Evolutionary conservation across 148 eudicot genomes (phyloP), one percentile per base, ranked within the genome.

Genomic region (Polygonum maritimum): DNA sequence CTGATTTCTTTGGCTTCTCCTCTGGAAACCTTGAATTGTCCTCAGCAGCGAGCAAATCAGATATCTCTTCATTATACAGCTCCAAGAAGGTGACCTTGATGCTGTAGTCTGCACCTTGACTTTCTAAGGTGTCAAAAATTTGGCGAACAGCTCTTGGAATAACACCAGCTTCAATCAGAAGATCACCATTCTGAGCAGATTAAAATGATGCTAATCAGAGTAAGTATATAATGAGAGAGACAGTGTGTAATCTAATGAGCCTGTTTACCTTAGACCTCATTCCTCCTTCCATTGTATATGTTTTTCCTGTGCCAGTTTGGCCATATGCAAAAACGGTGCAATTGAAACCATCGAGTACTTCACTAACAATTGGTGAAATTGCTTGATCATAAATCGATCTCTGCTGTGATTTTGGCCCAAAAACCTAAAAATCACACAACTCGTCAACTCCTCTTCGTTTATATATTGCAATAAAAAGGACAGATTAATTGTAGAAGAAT

Each of bases 321-420:
- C 98, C 98, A 76, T 93, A 93, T 31, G 96, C 96, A 81, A 93
- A 93, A 77, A 91, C 88, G 38, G 98, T 93, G 85, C 98, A 93
- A 44, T 90, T 89, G 82, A 85, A 93, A 57, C 98, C 98, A 21
- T 93, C 96, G 74, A 93, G 89, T 63, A 93, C 93, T 76, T 93
- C 96, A 76, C 85, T 82, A 57, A 93, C 96, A 77, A 93, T 84
- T 2, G 98, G 98, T 6, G 88, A 79, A 78, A 92, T 89, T 55
- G 96, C 90, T 78, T 92, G 98, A 62, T 92, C 96, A 73, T 92
- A 92, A 73, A 92, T 86, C 60, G 93, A 81, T 76, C 89, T 82
- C 82, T 93, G 98, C 33, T 88, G 96, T 80, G 96, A 85, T 83
- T 84, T 90, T 73, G 96, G 92, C 33, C 98, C 98, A 76, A 91